Evolutionary conservation across 495 filamentous ascomycete genomes (phyloP).

Genomic region (Schizothecium vesticola): DNA sequence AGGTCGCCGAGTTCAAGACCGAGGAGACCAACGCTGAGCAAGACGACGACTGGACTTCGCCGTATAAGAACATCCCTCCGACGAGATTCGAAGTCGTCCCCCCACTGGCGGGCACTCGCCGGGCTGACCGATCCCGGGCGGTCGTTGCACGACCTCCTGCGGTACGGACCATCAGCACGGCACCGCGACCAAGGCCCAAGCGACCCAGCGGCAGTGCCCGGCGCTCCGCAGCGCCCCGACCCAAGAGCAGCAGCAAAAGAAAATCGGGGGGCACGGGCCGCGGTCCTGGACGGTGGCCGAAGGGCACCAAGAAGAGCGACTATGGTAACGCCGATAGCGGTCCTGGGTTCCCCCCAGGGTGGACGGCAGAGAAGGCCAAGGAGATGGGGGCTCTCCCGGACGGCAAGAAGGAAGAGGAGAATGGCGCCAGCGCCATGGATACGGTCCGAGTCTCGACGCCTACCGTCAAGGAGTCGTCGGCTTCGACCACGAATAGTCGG

Average conservation of each 20-base stretch:
- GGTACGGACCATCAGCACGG: conserved; percentile 22
- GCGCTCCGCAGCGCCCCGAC: conserved; percentile 27
- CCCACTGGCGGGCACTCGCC: conserved; percentile 45
- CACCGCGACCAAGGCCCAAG: conserved; percentile 23
- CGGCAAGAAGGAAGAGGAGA: conserved; percentile 15
- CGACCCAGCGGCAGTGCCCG: conserved; percentile 19
- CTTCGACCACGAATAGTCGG: background rate
- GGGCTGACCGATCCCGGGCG: conserved; percentile 26
- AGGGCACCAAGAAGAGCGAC: conserved; percentile 53
- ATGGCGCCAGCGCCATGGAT: conserved; percentile 22
- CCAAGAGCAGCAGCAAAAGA: conserved; percentile 32
- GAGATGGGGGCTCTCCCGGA: conserved; percentile 8
- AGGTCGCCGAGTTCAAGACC: conserved; percentile 27
- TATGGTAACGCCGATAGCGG: conserved; percentile 53
- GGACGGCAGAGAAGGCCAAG: conserved; percentile 32
- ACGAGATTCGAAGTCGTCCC: conserved; percentile 83
- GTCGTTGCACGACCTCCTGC: conserved; percentile 27
- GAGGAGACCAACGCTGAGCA: conserved; percentile 33
- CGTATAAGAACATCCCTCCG: conserved; percentile 59
- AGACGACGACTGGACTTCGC: conserved; percentile 33
- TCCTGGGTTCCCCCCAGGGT: conserved; percentile 48
- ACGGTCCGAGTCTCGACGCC: conserved; percentile 36
- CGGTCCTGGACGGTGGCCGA: conserved; percentile 48
- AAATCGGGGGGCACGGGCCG: conserved; percentile 50
- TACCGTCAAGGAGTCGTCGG: conserved; percentile 27